A percentile compares a stretch with the other conserved stretches of the same genome.
These are phyloP conservation scores for Emergomyces orientalis DNA, from an alignment of 2,329 filamentous ascomycete genomes.

Conservation along the genomic window DNA sequence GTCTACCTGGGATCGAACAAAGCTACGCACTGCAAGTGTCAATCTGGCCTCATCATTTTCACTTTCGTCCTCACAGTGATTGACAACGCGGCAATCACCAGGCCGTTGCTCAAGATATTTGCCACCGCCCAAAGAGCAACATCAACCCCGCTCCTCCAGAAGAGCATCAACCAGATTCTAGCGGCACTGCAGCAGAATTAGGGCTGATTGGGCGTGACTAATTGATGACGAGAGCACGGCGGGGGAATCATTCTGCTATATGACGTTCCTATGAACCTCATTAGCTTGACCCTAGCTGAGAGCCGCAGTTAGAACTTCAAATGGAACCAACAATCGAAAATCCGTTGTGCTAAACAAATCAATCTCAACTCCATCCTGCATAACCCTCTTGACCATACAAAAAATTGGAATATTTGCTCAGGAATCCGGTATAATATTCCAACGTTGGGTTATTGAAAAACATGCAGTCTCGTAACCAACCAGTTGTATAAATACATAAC, in stretches of 20 bases:
- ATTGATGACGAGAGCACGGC: neutral
- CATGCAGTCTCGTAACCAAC: neutral
- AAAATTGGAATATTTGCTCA: neutral
- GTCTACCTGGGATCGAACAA: neutral
- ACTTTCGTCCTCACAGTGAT: neutral
- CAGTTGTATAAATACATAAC: neutral
- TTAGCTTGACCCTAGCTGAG: neutral
- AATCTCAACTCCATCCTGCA: neutral
- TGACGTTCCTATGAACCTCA: neutral
- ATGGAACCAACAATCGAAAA: neutral
- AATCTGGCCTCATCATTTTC: neutral
- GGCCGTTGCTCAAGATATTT: neutral
- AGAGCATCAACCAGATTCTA: neutral
- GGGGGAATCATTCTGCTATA: neutral
- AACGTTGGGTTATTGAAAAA: neutral
- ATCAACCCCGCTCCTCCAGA: neutral
- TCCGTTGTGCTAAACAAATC: neutral
- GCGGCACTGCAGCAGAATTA: neutral
- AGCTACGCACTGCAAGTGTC: neutral
- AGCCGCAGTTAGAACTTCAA: neutral
- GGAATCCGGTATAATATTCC: neutral
- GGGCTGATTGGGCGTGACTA: neutral
- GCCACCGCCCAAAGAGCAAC: neutral
- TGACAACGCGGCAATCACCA: neutral
- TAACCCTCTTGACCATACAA: neutral